These are phyloP conservation scores for Orobanche coerulescens DNA, from an alignment of 257 asterid species.

Conservation along the genomic window DNA sequence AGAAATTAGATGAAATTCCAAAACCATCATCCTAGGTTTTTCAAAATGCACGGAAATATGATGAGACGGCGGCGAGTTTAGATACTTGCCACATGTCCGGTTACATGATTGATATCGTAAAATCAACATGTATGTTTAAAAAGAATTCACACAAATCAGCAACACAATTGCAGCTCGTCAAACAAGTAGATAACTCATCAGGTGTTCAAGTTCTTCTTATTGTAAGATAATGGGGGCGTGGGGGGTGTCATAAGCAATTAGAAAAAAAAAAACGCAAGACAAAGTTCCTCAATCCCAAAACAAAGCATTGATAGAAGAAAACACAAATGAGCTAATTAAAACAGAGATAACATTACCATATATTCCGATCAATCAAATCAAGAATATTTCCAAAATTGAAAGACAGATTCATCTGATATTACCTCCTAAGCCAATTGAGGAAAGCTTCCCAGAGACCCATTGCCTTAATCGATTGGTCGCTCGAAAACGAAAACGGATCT, in stretches of 20 bases:
- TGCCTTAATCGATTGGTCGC: slow-evolving; percentile 24
- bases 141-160: slow-evolving; percentile 2
- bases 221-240: too few relatives aligned
- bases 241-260: slow-evolving; percentile 8
- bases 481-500: slow-evolving; percentile 46
- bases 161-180: slow-evolving; percentile 11
- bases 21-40: too few relatives aligned
- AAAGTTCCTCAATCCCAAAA: slow-evolving; percentile 8
- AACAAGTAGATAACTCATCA: slow-evolving; percentile 14
- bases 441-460: slow-evolving; percentile 99
- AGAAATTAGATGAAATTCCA: too few relatives aligned
- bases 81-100: too few relatives aligned
- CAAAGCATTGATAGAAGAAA: not conserved
- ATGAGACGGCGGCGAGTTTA: too few relatives aligned
- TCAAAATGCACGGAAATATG: too few relatives aligned
- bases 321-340: not conserved
- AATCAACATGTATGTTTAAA: too few relatives aligned
- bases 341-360: not conserved
- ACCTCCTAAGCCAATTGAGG: slow-evolving; percentile 99
- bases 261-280: slow-evolving; percentile 2
- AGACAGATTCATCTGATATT: slow-evolving; percentile 12
- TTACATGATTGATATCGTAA: too few relatives aligned
- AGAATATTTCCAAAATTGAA: not conserved
- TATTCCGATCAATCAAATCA: slow-evolving; percentile 7
- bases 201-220: not conserved